Percentiles rank a stretch among this genome's conserved stretches.
These are phyloP conservation scores for Knufia petricola DNA, from an alignment of 2,329 filamentous ascomycete genomes.

Conservation along the genomic window DNA sequence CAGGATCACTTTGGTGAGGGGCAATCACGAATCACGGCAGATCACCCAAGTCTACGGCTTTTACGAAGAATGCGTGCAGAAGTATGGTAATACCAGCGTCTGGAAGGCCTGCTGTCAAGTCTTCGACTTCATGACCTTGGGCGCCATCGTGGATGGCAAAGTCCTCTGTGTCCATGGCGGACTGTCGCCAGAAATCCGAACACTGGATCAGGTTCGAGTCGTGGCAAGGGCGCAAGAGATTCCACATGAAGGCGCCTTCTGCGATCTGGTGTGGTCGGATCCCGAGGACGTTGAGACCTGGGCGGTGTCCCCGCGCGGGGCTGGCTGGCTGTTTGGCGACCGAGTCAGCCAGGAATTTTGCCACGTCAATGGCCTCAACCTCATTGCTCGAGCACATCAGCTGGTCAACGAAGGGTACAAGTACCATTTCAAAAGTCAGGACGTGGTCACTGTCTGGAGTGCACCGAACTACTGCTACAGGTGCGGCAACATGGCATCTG, in stretches of 20 bases:
- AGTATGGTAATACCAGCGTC: slow-evolving; percentile 67
- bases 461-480: slow-evolving; percentile 93
- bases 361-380: slow-evolving; percentile 61
- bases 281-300: slow-evolving; percentile 62
- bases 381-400: slow-evolving; percentile 65
- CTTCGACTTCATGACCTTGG: slow-evolving; percentile 66
- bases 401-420: slow-evolving; percentile 71
- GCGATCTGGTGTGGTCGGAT: slow-evolving; percentile 67
- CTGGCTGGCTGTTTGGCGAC: slow-evolving; percentile 59
- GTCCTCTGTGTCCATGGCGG: slow-evolving; percentile 66
- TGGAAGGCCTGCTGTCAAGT: slow-evolving; percentile 74
- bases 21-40: slow-evolving; percentile 67
- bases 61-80: slow-evolving; percentile 67
- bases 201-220: slow-evolving; percentile 64
- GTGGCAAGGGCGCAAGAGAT: slow-evolving; percentile 67
- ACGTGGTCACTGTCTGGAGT: slow-evolving; percentile 78
- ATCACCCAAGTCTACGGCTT: slow-evolving; percentile 73
- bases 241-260: slow-evolving; percentile 67
- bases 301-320: slow-evolving; percentile 59
- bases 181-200: slow-evolving; percentile 62
- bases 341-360: slow-evolving; percentile 69
- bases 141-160: slow-evolving; percentile 63
- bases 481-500: slow-evolving; percentile 68
- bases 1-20: slow-evolving; percentile 61
- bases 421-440: slow-evolving; percentile 92